Evolutionary conservation across 352 stramenopile species (phyloP).

Genomic region (Pythium angustatum): DNA sequence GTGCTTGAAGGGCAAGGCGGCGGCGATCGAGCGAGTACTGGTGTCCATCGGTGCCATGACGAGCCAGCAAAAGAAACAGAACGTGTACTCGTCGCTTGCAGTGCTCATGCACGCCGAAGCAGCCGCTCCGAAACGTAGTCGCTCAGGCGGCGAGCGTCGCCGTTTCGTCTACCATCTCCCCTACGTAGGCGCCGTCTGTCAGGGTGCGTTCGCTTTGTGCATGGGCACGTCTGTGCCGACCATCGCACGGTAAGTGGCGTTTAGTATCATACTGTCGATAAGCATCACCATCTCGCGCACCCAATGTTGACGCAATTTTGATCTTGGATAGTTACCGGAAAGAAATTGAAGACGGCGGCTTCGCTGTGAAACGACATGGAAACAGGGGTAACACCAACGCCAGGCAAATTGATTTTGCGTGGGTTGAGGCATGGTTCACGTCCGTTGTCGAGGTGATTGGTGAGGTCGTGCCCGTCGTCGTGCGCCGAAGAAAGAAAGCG

Average conservation of each 20-base stretch:
- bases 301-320: neutral
- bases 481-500: neutral
- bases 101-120: neutral
- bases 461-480: neutral
- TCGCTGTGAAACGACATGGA: neutral
- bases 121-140: neutral
- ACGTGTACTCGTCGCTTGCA: neutral
- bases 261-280: neutral
- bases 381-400: neutral
- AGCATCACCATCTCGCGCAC: neutral
- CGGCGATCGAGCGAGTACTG: neutral
- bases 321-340: neutral
- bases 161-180: slow-evolving; percentile 2
- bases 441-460: neutral
- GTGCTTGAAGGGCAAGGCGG: neutral
- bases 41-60: neutral
- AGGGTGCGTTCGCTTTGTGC: neutral
- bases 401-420: neutral
- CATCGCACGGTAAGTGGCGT: neutral
- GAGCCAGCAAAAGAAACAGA: neutral
- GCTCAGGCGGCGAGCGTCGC: neutral
- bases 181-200: neutral
- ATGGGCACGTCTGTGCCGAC: neutral
- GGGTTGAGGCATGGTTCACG: neutral
- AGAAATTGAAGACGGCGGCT: neutral